Evolutionary conservation across 2,329 filamentous ascomycete species (phyloP).

Genomic region (Cladosporium sp.): DNA sequence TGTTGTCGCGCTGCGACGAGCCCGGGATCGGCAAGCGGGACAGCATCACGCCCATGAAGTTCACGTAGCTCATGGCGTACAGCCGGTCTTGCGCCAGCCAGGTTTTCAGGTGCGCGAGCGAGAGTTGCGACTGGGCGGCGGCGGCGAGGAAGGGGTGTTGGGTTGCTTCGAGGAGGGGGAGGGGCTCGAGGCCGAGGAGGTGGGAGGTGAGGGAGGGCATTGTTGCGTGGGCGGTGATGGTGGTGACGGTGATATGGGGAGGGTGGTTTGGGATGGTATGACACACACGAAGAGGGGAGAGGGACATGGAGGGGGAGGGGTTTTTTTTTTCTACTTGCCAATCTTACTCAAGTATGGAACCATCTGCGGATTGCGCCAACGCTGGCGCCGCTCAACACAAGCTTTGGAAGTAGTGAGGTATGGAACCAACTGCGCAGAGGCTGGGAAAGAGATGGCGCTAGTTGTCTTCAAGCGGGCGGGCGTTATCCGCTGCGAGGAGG

Average conservation of each 20-base stretch:
- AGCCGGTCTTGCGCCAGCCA: slow-evolving; percentile 72
- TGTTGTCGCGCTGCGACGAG: slow-evolving; percentile 36
- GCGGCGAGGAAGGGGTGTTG: slow-evolving; percentile 62
- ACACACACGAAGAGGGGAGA: too few species aligned
- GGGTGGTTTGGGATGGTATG: too few species aligned
- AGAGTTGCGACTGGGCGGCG: slow-evolving; percentile 59
- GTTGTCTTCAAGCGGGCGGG: background rate
- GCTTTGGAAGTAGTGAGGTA: background rate
- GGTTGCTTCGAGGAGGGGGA: slow-evolving; percentile 54
- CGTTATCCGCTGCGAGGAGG: background rate
- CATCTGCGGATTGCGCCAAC: background rate
- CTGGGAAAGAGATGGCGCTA: background rate
- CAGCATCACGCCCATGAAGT: slow-evolving; percentile 62
- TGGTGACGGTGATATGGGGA: too few species aligned
- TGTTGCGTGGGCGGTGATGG: slow-evolving; percentile 11
- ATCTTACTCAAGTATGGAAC: too few species aligned
- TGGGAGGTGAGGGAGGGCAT: slow-evolving; percentile 53
- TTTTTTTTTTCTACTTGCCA: too few species aligned
- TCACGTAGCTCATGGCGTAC: slow-evolving; percentile 67
- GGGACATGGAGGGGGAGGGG: too few species aligned
- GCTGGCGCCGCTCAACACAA: background rate
- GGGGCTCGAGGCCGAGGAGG: slow-evolving; percentile 49
- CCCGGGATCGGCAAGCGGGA: slow-evolving; percentile 54
- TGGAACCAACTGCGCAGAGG: background rate
- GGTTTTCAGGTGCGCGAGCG: slow-evolving; percentile 52